Conservation (phyloP, 306 rosid species). For the Rubus idaeus region DNA sequence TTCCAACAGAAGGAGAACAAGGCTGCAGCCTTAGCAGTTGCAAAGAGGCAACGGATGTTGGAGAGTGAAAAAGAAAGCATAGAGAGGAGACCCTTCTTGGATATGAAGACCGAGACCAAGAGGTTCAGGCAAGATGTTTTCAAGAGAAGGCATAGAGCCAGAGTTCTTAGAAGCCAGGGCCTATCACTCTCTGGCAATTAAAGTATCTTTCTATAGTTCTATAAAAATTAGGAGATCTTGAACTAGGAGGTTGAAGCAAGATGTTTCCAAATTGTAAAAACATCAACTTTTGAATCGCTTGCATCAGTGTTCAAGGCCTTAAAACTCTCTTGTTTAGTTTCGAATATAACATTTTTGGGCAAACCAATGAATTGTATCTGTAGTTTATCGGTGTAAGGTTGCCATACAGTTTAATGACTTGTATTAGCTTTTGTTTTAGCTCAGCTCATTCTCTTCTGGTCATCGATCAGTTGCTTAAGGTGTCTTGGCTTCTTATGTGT, state of each 20-base stretch:
- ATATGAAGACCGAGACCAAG: constrained; percentile 77
- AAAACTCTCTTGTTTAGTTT: not conserved
- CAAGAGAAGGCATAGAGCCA: constrained; percentile 86
- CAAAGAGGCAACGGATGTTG: constrained; percentile 71
- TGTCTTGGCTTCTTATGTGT: not conserved
- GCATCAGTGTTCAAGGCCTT: not conserved
- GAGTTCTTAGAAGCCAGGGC: constrained; percentile 43
- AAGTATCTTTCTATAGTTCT: not conserved
- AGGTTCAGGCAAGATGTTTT: constrained; percentile 89
- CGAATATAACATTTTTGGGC: not conserved
- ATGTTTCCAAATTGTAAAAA: not conserved
- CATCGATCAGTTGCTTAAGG: not conserved
- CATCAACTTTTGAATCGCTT: not conserved
- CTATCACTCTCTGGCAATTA: constrained; percentile 20
- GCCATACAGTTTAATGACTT: not conserved
- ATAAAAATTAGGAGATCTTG: not conserved
- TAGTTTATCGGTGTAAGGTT: not conserved
- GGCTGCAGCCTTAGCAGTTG: constrained; percentile 64
- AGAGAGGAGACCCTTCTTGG: constrained; percentile 76
- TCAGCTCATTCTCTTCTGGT: not conserved
- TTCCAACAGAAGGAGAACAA: constrained; percentile 51
- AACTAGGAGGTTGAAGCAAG: constrained; percentile 1
- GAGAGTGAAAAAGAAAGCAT: constrained; percentile 71
- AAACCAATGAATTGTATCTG: not conserved
- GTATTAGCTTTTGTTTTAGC: not conserved